A percentile compares a stretch with the other conserved stretches of the same genome.
phyloP scores from a whole-genome alignment of 306 rosid genomes.

The Cucurbita maxima region DNA sequence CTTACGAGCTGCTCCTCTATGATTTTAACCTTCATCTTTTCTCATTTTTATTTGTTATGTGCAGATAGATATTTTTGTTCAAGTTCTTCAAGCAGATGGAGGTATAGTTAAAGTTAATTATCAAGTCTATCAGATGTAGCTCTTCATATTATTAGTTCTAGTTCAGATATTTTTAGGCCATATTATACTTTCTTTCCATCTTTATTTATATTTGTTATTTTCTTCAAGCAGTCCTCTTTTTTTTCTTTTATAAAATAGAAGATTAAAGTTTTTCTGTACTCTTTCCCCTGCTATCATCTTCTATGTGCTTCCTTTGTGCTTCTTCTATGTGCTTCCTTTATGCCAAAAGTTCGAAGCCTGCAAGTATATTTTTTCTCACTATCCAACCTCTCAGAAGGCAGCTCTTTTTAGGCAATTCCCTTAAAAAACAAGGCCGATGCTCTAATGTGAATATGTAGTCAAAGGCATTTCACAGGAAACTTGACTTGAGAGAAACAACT shows the following conservation, averaged over 20 bases:
- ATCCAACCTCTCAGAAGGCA: not conserved
- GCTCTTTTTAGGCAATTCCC: not conserved
- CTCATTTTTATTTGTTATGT: slow-evolving; percentile 9
- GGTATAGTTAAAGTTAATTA: slow-evolving; percentile 25
- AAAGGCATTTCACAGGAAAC: not conserved
- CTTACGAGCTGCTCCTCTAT: slow-evolving; percentile 12
- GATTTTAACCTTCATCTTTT: slow-evolving; percentile 1
- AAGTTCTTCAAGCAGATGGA: slow-evolving; percentile 96
- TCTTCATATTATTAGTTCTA: not conserved
- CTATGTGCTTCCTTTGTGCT: too few species aligned
- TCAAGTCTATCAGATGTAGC: not conserved
- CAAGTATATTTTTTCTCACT: not conserved
- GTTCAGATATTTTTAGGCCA: not conserved
- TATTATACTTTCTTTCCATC: not conserved
- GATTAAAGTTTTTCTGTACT: not conserved
- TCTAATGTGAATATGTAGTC: not conserved
- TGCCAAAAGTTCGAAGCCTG: not conserved
- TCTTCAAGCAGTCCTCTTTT: not conserved
- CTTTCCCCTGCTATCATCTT: not conserved
- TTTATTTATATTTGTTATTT: not conserved
- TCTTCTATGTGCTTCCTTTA: not conserved
- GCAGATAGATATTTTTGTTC: slow-evolving; percentile 87
- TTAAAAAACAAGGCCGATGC: not conserved
- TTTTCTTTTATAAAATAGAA: not conserved
- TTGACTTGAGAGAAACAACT: not conserved